Evolutionary conservation across 148 eudicot genomes (phyloP).

Genomic region (Rhododendron griersonianum): DNA sequence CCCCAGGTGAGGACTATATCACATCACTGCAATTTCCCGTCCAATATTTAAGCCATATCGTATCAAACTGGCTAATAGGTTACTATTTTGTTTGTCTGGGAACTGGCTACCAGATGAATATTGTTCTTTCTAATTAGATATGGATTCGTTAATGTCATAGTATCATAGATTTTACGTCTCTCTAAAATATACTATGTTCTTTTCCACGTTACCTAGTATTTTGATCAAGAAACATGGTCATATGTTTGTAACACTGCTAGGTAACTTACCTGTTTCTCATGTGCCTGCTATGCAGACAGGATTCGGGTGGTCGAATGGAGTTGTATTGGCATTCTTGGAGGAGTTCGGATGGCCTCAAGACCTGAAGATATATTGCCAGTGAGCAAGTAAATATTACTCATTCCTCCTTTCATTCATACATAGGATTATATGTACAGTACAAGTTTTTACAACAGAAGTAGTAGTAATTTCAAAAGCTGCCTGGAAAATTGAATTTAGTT

Average conservation of each 20-base stretch:
- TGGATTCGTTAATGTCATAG: background rate
- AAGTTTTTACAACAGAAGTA: background rate
- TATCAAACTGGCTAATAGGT: background rate
- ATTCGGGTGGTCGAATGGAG: constrained; percentile 92
- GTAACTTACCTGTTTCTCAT: background rate
- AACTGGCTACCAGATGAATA: background rate
- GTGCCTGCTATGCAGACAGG: constrained; percentile 52
- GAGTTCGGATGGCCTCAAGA: constrained; percentile 90
- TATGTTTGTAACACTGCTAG: background rate
- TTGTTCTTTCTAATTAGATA: background rate
- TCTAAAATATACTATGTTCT: background rate
- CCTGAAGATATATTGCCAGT: constrained; percentile 40
- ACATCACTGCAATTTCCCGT: background rate
- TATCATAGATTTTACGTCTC: background rate
- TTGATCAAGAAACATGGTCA: background rate
- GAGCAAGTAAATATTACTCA: constrained; percentile 10
- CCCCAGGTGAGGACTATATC: constrained; percentile 59
- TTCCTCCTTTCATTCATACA: background rate
- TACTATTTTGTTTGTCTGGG: background rate
- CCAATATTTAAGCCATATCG: background rate
- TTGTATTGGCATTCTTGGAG: constrained; percentile 77
- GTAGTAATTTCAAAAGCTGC: background rate
- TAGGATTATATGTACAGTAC: background rate
- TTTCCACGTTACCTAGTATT: background rate
- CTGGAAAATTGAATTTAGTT: background rate